Evolutionary conservation across 192 early-diverging fungal species (phyloP).

Genomic region (Lunasporangiospora selenospora): DNA sequence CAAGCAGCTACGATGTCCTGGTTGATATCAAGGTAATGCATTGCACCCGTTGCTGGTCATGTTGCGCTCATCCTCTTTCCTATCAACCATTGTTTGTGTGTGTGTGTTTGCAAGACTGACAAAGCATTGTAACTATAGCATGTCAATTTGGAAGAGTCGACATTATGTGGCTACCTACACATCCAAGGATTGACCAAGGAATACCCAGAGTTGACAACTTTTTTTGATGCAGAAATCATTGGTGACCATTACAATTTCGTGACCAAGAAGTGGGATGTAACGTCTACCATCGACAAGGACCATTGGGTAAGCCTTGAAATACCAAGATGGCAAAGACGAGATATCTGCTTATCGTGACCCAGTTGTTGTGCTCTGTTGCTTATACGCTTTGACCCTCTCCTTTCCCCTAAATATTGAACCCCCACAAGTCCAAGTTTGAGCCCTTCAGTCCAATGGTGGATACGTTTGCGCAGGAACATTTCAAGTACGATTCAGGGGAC

Average conservation of each 20-base stretch:
- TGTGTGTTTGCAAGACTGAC: background rate
- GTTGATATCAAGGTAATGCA: slow-evolving; percentile 75
- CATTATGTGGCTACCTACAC: slow-evolving; percentile 80
- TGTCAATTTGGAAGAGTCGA: slow-evolving; percentile 74
- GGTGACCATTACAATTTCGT: slow-evolving; percentile 77
- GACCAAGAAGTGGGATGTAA: slow-evolving; percentile 86
- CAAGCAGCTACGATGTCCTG: slow-evolving; percentile 68
- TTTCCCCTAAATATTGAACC: background rate
- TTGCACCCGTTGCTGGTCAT: background rate
- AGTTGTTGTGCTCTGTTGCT: background rate
- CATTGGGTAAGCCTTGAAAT: slow-evolving; percentile 69
- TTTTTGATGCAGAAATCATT: slow-evolving; percentile 88
- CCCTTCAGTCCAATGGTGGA: slow-evolving; percentile 57
- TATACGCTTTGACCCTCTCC: background rate
- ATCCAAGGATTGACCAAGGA: slow-evolving; percentile 82
- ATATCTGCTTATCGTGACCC: background rate
- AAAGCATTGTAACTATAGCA: slow-evolving; percentile 35
- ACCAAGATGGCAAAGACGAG: background rate
- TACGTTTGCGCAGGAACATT: slow-evolving; percentile 53
- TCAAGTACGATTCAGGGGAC: slow-evolving; percentile 56
- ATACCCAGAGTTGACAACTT: slow-evolving; percentile 84
- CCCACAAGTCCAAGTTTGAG: slow-evolving; percentile 50
- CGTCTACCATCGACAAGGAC: slow-evolving; percentile 67
- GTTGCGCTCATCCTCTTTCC: background rate
- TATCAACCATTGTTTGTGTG: background rate